Percentiles rank a stretch among this genome's conserved stretches.
phyloP scores from a whole-genome alignment of 345 rosid genomes.

The Lepidium aucheri region DNA sequence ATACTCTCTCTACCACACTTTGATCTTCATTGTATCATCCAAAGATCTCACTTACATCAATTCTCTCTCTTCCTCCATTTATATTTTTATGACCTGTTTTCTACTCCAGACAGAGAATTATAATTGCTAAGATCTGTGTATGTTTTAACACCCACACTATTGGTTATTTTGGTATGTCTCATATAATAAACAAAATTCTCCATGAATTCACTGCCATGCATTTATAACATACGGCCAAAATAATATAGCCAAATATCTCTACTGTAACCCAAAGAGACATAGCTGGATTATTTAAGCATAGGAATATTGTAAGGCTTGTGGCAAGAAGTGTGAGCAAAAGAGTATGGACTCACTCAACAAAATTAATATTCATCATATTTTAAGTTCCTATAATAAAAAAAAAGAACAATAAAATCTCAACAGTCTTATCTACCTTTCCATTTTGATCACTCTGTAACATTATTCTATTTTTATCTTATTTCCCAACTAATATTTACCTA shows the following conservation, averaged over 20 bases:
- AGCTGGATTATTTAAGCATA: slow-evolving; percentile 1
- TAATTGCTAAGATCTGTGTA: slow-evolving; percentile 3
- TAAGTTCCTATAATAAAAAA: background rate
- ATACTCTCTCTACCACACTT: slow-evolving; percentile 25
- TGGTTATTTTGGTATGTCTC: slow-evolving; percentile 8
- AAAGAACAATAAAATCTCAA: slow-evolving; percentile 1
- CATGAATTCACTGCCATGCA: slow-evolving; percentile 14
- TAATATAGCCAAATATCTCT: background rate
- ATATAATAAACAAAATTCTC: background rate
- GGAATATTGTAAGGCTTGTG: slow-evolving; percentile 12
- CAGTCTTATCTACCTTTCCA: slow-evolving; percentile 5
- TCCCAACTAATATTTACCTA: slow-evolving; percentile 21
- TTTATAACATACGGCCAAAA: slow-evolving; percentile 3
- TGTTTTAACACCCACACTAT: slow-evolving; percentile 7
- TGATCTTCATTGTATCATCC: slow-evolving; percentile 21
- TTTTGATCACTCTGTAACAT: background rate
- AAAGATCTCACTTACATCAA: slow-evolving; percentile 28
- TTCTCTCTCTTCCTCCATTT: background rate
- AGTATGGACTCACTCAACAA: slow-evolving; percentile 14
- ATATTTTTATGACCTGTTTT: background rate
- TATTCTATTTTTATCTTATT: background rate
- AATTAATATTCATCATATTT: background rate
- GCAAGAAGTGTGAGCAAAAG: slow-evolving; percentile 8
- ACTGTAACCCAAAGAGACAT: background rate
- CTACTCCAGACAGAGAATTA: slow-evolving; percentile 13